Conservation (phyloP, 768 basidiomycete species). For the Galerina marginata region DNA sequence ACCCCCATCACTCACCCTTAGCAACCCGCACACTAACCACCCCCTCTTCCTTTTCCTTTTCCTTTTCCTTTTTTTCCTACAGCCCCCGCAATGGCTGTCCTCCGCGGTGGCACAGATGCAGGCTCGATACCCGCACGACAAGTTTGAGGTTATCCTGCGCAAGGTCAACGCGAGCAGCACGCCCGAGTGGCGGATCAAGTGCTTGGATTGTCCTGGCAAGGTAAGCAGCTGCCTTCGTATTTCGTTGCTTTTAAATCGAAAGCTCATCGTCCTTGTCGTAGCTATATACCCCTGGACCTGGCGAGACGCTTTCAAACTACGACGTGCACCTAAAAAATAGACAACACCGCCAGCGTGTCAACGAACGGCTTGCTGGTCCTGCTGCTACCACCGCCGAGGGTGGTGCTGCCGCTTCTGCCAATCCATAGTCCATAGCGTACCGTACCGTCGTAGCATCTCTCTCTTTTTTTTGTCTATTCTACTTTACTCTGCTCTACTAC, state of each 20-base stretch:
- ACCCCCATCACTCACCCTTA: neutral
- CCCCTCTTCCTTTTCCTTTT: neutral
- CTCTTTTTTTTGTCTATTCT: neutral
- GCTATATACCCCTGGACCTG: conserved; percentile 2
- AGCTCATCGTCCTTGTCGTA: neutral
- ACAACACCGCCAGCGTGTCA: neutral
- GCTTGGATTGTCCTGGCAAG: conserved; percentile 92
- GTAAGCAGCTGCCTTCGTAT: conserved; percentile 42
- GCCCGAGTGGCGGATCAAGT: conserved; percentile 91
- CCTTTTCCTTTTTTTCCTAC: neutral
- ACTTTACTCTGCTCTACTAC: neutral
- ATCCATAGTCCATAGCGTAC: neutral
- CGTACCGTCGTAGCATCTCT: neutral
- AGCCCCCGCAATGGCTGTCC: conserved; percentile 77
- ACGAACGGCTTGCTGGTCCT: neutral
- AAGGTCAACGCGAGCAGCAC: conserved; percentile 58
- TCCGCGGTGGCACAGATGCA: conserved; percentile 71
- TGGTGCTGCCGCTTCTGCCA: neutral
- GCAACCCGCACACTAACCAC: conserved; percentile 5
- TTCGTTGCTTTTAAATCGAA: neutral
- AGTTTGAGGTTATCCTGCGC: conserved; percentile 76
- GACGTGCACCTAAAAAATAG: conserved; percentile 2
- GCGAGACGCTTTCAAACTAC: conserved; percentile 3
- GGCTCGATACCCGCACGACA: conserved; percentile 78
- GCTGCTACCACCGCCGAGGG: neutral